Percentiles rank a stretch among this genome's conserved stretches.
phyloP scores from a whole-genome alignment of 768 basidiomycete genomes.

The Cyathus striatus region DNA sequence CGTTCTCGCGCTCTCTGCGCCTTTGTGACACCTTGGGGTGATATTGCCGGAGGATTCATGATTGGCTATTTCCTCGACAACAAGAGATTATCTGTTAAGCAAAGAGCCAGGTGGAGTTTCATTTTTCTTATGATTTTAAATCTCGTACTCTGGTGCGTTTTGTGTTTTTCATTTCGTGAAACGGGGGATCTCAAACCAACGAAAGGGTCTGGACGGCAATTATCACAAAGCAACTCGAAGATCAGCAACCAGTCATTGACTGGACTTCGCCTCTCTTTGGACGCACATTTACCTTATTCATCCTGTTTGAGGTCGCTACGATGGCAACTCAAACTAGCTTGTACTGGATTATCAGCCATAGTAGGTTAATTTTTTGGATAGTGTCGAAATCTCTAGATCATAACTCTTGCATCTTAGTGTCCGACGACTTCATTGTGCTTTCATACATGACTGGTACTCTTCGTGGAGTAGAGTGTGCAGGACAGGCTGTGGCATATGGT shows the following conservation, averaged over 20 bases:
- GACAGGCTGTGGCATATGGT: slow-evolving; percentile 26
- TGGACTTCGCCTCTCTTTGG: slow-evolving; percentile 25
- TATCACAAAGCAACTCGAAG: slow-evolving; percentile 23
- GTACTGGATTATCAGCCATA: slow-evolving; percentile 25
- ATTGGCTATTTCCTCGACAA: slow-evolving; percentile 26
- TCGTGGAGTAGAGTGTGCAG: slow-evolving; percentile 25
- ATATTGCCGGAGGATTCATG: slow-evolving; percentile 22
- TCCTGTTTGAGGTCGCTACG: slow-evolving; percentile 25
- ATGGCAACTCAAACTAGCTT: slow-evolving; percentile 27
- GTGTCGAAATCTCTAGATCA: neutral
- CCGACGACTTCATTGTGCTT: slow-evolving; percentile 24
- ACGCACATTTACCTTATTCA: slow-evolving; percentile 21
- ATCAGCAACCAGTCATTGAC: slow-evolving; percentile 22
- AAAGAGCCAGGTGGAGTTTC: slow-evolving; percentile 24
- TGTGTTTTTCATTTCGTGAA: neutral
- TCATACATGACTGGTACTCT: slow-evolving; percentile 28
- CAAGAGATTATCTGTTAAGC: slow-evolving; percentile 20
- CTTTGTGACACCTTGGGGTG: slow-evolving; percentile 20
- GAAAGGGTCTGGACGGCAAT: slow-evolving; percentile 24
- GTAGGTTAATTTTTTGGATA: slow-evolving; percentile 10
- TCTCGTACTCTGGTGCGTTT: slow-evolving; percentile 13
- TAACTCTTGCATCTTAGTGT: slow-evolving; percentile 13
- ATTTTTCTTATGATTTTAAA: slow-evolving; percentile 21
- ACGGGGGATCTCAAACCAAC: neutral
- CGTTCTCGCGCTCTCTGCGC: slow-evolving; percentile 23